Evolutionary conservation across 192 early-diverging fungal species (phyloP).

Genomic region (Allomyces arbusculus): DNA sequence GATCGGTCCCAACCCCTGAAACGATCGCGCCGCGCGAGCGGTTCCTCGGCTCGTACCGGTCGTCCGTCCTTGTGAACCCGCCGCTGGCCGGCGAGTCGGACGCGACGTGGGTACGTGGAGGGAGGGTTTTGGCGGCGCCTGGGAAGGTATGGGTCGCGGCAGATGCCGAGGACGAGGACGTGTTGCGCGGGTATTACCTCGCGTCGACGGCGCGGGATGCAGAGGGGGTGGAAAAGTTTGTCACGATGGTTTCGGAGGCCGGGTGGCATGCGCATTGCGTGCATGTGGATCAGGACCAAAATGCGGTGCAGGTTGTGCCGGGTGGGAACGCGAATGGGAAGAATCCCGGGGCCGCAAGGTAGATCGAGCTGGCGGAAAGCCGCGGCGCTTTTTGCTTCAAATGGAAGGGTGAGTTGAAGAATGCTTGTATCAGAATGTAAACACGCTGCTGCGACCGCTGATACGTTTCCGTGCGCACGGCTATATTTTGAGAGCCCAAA

Average conservation of each 20-base stretch:
- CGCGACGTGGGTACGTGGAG: not conserved
- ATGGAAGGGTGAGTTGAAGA: no score
- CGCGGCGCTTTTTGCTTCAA: no score
- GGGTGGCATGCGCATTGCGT: not conserved
- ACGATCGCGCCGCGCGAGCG: slow-evolving; percentile 2
- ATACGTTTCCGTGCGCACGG: no score
- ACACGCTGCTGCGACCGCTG: no score
- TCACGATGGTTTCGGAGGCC: not conserved
- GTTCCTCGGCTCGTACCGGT: not conserved
- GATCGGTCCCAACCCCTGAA: slow-evolving; percentile 5
- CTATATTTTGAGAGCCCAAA: no score
- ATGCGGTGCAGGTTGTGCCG: not conserved
- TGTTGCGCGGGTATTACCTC: not conserved
- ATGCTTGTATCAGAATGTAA: no score
- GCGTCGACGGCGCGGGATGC: not conserved
- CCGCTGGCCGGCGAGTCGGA: not conserved
- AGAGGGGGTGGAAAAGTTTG: not conserved
- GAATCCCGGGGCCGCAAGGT: no score
- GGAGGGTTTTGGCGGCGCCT: not conserved
- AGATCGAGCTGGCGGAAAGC: no score
- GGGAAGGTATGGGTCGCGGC: not conserved
- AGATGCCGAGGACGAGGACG: not conserved
- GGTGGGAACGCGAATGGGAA: no score
- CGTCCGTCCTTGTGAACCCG: not conserved
- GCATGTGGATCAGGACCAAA: not conserved